Evolutionary conservation across 75 land plant genomes (phyloP).

Genomic region (Selaginella tamariscina): DNA sequence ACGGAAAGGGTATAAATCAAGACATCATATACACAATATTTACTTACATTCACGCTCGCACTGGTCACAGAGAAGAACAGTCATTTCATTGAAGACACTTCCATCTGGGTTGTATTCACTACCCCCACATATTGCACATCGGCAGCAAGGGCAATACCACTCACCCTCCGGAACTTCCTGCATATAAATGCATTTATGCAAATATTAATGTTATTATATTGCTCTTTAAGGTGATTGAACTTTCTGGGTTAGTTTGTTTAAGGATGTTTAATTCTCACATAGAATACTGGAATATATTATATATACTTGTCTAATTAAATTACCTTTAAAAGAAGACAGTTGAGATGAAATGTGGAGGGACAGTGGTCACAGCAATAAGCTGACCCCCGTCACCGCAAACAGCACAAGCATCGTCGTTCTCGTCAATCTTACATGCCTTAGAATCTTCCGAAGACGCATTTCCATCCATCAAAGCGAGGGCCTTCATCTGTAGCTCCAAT

Average conservation of each 20-base stretch:
- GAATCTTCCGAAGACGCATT: background rate
- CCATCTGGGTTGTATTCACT: slow-evolving; percentile 22
- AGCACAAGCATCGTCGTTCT: slow-evolving; percentile 34
- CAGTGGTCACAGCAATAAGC: slow-evolving; percentile 83
- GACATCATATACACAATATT: background rate
- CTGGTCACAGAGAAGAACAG: slow-evolving; percentile 51
- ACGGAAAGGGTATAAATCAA: slow-evolving; percentile 5
- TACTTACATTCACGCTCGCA: slow-evolving; percentile 67
- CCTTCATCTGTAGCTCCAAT: slow-evolving; percentile 46
- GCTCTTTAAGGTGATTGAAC: no score
- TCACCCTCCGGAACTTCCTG: slow-evolving; percentile 50
- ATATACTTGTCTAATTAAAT: no score
- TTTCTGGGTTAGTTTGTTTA: no score
- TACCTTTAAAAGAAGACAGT: slow-evolving; percentile 70
- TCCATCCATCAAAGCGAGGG: slow-evolving; percentile 25
- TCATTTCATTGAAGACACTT: slow-evolving; percentile 17
- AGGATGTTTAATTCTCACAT: no score
- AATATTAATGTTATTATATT: background rate
- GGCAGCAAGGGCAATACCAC: slow-evolving; percentile 87
- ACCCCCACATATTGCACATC: slow-evolving; percentile 68
- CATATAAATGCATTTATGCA: background rate
- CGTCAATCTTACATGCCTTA: slow-evolving; percentile 28
- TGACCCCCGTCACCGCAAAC: slow-evolving; percentile 68
- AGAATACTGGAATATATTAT: no score
- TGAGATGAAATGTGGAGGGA: slow-evolving; percentile 62